phyloP scores from a whole-genome alignment of 2,329 filamentous ascomycete species.

The Didymellaceae sp. region DNA sequence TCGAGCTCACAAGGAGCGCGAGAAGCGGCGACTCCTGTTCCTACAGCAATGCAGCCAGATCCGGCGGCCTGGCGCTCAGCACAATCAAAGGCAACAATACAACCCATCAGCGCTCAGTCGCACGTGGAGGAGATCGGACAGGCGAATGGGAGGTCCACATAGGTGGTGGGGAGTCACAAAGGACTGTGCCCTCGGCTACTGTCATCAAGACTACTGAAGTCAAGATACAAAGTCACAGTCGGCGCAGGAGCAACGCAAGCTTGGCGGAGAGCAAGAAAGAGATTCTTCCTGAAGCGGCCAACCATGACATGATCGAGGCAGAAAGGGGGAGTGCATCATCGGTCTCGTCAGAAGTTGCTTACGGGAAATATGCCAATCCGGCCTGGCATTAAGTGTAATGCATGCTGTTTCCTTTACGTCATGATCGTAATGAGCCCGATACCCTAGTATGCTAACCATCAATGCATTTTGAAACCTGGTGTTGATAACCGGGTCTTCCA shows the following conservation, averaged over 20 bases:
- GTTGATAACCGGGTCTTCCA: too few species aligned
- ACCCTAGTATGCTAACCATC: background rate
- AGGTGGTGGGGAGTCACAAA: slow-evolving; percentile 16
- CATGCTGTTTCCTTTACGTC: background rate
- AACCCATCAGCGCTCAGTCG: slow-evolving; percentile 12
- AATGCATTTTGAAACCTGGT: too few species aligned
- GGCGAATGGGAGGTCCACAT: slow-evolving; percentile 26
- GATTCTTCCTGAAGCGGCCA: slow-evolving; percentile 15
- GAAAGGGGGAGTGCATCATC: slow-evolving; percentile 23
- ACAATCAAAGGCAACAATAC: slow-evolving; percentile 20
- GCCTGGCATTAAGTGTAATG: slow-evolving; percentile 5
- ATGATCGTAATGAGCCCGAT: background rate
- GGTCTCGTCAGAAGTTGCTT: slow-evolving; percentile 21
- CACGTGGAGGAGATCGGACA: slow-evolving; percentile 9
- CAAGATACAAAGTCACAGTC: slow-evolving; percentile 27
- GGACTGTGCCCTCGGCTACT: slow-evolving; percentile 12
- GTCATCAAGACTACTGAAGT: slow-evolving; percentile 32
- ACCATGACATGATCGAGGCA: slow-evolving; percentile 9
- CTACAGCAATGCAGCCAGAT: slow-evolving; percentile 14
- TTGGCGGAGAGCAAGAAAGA: slow-evolving; percentile 26
- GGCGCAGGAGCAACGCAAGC: slow-evolving; percentile 18
- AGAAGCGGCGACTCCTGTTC: slow-evolving; percentile 19
- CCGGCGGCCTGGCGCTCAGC: slow-evolving; percentile 19
- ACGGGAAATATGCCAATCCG: slow-evolving; percentile 20
- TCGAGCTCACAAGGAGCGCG: slow-evolving; percentile 20